These are phyloP conservation scores for Claviceps quebecensis DNA, from an alignment of 2,329 filamentous ascomycete species.

Conservation along the genomic window DNA sequence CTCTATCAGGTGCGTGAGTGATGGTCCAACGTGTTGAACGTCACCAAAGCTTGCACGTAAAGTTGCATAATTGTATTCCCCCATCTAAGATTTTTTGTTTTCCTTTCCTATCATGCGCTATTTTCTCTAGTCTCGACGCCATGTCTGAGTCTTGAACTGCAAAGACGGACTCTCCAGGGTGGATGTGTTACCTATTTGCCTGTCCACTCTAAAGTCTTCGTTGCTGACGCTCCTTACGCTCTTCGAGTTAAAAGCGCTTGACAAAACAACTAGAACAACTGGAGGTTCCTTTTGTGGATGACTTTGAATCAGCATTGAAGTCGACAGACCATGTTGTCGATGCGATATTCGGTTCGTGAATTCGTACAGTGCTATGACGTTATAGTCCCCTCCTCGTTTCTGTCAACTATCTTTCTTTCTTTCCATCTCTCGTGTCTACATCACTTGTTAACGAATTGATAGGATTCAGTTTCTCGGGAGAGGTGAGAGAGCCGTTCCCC, in stretches of 20 bases:
- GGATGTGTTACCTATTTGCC: neutral
- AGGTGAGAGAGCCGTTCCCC: conserved; percentile 85
- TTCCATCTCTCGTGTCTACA: too few relatives aligned
- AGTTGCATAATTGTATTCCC: neutral
- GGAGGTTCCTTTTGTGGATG: conserved; percentile 66
- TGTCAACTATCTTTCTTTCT: neutral
- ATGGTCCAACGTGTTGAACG: neutral
- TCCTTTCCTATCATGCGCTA: neutral
- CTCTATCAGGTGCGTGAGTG: conserved; percentile 56
- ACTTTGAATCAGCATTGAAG: conserved; percentile 55
- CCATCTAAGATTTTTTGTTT: neutral
- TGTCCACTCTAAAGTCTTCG: neutral
- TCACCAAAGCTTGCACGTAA: neutral
- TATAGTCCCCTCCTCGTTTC: neutral
- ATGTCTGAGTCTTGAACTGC: neutral
- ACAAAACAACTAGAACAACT: conserved; percentile 75
- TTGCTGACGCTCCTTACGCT: conserved; percentile 18
- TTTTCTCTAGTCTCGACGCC: too few relatives aligned
- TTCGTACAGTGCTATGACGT: neutral
- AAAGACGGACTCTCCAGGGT: neutral
- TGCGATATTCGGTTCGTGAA: conserved; percentile 66
- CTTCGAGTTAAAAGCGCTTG: conserved; percentile 46
- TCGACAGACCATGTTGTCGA: conserved; percentile 74
- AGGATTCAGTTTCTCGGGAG: conserved; percentile 86
- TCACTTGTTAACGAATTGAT: neutral